A percentile compares a stretch with the other conserved stretches of the same genome.
Evolutionary conservation across 768 basidiomycete species (phyloP).

Genomic region (Austroboletus eburneus): DNA sequence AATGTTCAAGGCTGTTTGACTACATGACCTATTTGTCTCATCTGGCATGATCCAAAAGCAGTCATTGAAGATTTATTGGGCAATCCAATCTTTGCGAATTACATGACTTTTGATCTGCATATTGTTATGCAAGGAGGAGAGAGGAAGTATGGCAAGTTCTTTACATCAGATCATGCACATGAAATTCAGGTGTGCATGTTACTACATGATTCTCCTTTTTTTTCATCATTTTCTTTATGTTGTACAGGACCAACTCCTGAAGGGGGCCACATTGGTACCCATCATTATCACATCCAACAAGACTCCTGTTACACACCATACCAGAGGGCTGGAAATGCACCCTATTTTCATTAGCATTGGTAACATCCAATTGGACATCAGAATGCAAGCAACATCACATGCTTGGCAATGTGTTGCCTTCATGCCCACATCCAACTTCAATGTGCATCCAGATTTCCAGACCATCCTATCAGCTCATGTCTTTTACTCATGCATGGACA

Average conservation of each 20-base stretch:
- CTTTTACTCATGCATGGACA: neutral
- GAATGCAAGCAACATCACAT: neutral
- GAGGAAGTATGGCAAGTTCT: neutral
- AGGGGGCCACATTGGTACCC: neutral
- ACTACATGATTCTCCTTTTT: too few species aligned
- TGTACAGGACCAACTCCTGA: too few species aligned
- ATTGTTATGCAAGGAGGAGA: neutral
- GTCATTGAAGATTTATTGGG: too few species aligned
- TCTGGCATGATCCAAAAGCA: too few species aligned
- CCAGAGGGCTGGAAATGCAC: neutral
- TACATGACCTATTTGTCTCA: too few species aligned
- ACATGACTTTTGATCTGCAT: too few species aligned
- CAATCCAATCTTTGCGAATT: too few species aligned
- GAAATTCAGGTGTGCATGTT: neutral
- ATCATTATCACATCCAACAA: neutral
- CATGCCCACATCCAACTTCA: neutral
- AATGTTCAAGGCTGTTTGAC: too few species aligned
- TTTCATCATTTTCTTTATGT: too few species aligned
- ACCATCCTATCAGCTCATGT: neutral
- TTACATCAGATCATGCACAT: neutral
- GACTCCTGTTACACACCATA: neutral
- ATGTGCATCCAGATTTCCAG: neutral
- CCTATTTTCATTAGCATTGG: neutral
- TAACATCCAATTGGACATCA: neutral
- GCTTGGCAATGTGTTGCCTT: neutral